A percentile compares a stretch with the other conserved stretches of the same genome.
Conservation (phyloP, 192 early-diverging fungal species). For the Linnemannia hyalina region DNA sequence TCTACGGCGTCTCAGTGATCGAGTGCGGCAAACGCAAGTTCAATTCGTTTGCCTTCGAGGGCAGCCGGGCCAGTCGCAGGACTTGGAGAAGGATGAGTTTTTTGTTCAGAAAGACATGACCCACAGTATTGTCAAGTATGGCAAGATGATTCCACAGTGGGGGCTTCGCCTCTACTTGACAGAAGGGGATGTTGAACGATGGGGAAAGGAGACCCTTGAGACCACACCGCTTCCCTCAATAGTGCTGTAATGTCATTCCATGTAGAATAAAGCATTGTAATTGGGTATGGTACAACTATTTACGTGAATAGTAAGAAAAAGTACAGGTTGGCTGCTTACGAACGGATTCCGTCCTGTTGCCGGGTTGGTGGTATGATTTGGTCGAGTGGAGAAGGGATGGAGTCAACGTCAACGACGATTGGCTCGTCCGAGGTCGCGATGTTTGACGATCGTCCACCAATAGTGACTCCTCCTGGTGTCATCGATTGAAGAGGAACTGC, state of each 20-base stretch:
- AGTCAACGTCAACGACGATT: neutral
- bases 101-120: conserved; percentile 17
- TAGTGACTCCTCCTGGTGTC: neutral
- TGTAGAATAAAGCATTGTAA: neutral
- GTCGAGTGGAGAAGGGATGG: conserved; percentile 17
- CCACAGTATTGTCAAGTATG: neutral
- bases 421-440: neutral
- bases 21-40: conserved; percentile 51
- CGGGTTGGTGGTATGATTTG: neutral
- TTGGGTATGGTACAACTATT: neutral
- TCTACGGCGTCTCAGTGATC: conserved; percentile 13
- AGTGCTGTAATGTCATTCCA: neutral
- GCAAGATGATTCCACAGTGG: conserved; percentile 10
- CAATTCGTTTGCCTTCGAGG: conserved; percentile 24
- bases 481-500: conserved; percentile 24
- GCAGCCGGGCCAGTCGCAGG: conserved; percentile 37
- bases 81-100: conserved; percentile 49
- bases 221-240: conserved; percentile 15
- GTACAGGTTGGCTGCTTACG: neutral
- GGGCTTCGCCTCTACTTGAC: conserved; percentile 18
- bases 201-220: neutral
- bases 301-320: neutral
- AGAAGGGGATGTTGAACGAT: conserved; percentile 15
- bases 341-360: neutral
- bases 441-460: neutral